These are phyloP conservation scores for Alternaria rosae DNA, from an alignment of 2,329 filamentous ascomycete genomes.

Conservation along the genomic window DNA sequence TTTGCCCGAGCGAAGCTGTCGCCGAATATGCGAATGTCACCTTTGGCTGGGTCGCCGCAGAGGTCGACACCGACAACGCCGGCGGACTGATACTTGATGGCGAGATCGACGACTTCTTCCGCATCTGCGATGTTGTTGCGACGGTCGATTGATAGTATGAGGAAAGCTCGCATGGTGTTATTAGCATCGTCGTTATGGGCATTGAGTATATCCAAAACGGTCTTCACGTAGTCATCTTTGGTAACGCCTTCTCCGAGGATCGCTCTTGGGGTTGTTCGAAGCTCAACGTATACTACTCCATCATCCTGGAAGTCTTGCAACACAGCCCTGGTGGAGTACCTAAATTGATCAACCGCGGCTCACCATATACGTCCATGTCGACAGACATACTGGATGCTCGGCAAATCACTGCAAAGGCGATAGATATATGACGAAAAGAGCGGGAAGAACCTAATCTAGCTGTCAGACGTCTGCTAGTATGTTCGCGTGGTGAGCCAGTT, in stretches of 20 bases:
- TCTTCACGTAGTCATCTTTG: slow-evolving; percentile 69
- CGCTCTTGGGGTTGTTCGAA: slow-evolving; percentile 78
- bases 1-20: slow-evolving; percentile 67
- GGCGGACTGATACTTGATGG: slow-evolving; percentile 59
- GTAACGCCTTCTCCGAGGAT: slow-evolving; percentile 63
- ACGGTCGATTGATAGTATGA: slow-evolving; percentile 80
- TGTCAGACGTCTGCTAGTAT: slow-evolving; percentile 23
- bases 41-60: slow-evolving; percentile 75
- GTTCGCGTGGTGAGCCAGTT: neutral
- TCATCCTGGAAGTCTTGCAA: slow-evolving; percentile 67
- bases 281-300: slow-evolving; percentile 78
- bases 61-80: slow-evolving; percentile 79
- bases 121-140: slow-evolving; percentile 67
- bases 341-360: slow-evolving; percentile 27
- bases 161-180: slow-evolving; percentile 63
- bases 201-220: slow-evolving; percentile 70
- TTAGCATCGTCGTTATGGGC: slow-evolving; percentile 54
- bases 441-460: slow-evolving; percentile 68
- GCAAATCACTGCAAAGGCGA: slow-evolving; percentile 70
- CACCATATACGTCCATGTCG: neutral
- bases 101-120: slow-evolving; percentile 69
- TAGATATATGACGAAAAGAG: slow-evolving; percentile 84
- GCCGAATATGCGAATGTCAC: slow-evolving; percentile 67
- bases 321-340: slow-evolving; percentile 70
- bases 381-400: slow-evolving; percentile 66